Evolutionary conservation across 495 filamentous ascomycete genomes (phyloP).

Genomic region (Barbatosphaeria neglecta): DNA sequence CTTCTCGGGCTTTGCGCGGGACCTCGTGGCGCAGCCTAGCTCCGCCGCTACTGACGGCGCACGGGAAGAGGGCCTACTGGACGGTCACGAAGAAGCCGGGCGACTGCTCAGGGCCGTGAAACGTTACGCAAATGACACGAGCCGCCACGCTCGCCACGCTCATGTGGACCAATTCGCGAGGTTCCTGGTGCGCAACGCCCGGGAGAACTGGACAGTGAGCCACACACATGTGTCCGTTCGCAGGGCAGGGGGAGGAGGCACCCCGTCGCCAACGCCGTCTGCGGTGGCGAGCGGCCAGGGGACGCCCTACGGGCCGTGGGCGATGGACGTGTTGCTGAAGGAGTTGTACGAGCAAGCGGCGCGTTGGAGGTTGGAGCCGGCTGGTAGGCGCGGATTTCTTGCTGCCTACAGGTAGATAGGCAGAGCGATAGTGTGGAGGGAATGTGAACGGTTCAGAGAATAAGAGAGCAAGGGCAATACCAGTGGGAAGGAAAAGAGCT

Average conservation of each 20-base stretch:
- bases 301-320: background rate
- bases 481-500: too few relatives aligned
- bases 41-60: background rate
- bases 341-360: background rate
- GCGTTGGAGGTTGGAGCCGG: background rate
- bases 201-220: slow-evolving; percentile 22
- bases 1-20: background rate
- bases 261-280: background rate
- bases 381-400: too few relatives aligned
- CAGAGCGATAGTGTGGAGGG: too few relatives aligned
- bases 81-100: background rate
- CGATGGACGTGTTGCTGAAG: background rate
- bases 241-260: background rate
- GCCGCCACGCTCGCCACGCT: background rate
- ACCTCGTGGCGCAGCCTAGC: background rate
- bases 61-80: background rate
- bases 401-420: too few relatives aligned
- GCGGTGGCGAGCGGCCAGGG: background rate
- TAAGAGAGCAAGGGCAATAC: too few relatives aligned
- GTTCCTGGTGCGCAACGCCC: slow-evolving; percentile 23
- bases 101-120: background rate
- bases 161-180: slow-evolving; percentile 20
- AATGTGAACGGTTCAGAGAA: too few relatives aligned
- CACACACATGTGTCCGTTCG: background rate
- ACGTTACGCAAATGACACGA: too few relatives aligned